A percentile compares a stretch with the other conserved stretches of the same genome.
phyloP scores from a whole-genome alignment of 306 rosid species.

The Cercis canadensis region DNA sequence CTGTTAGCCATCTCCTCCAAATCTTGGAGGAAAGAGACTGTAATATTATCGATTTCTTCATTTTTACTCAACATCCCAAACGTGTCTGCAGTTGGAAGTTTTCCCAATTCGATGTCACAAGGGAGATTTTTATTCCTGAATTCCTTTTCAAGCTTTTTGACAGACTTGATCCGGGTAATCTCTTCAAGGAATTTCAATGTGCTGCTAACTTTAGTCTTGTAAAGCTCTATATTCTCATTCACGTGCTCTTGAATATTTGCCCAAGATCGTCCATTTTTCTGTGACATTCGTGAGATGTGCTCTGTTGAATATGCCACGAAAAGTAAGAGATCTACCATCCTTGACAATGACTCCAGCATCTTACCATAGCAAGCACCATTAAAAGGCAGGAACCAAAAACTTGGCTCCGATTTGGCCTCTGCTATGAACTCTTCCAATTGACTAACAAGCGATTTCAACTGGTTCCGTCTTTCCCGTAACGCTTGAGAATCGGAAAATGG shows the following conservation, averaged over 20 bases:
- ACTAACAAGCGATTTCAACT: slow-evolving; percentile 48
- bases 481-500: slow-evolving; percentile 39
- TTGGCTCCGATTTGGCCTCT: slow-evolving; percentile 79
- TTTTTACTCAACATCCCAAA: slow-evolving; percentile 33
- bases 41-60: slow-evolving; percentile 49
- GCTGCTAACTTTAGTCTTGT: slow-evolving; percentile 48
- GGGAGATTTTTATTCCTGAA: slow-evolving; percentile 36
- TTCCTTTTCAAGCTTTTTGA: slow-evolving; percentile 39
- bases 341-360: slow-evolving; percentile 59
- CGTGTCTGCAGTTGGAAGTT: slow-evolving; percentile 37
- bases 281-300: slow-evolving; percentile 41
- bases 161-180: slow-evolving; percentile 41
- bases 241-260: slow-evolving; percentile 40
- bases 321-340: slow-evolving; percentile 47
- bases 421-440: slow-evolving; percentile 49
- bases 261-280: slow-evolving; percentile 18
- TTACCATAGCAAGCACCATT: slow-evolving; percentile 52
- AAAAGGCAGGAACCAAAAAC: slow-evolving; percentile 81
- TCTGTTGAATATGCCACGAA: slow-evolving; percentile 52
- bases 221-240: slow-evolving; percentile 47
- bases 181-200: slow-evolving; percentile 46
- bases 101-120: slow-evolving; percentile 54
- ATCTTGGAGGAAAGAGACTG: slow-evolving; percentile 54
- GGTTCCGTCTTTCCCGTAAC: slow-evolving; percentile 47
- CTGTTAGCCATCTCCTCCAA: slow-evolving; percentile 52